Base-by-base conservation (phyloP, 805 yeast genomes). In the Candida chauliodis region DNA sequence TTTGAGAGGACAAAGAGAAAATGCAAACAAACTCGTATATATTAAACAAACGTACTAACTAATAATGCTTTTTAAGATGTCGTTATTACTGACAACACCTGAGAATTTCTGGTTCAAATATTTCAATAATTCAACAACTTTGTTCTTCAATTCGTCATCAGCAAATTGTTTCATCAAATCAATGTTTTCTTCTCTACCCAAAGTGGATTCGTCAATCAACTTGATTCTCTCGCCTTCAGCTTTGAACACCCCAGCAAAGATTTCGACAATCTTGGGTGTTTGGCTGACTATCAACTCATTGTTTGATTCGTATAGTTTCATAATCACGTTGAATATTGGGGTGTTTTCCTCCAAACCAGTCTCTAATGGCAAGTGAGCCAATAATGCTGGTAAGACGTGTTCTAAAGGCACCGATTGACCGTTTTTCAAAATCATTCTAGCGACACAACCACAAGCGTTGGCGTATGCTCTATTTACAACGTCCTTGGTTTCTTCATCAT, bases 391-490 rank as follows among this genome's bases (percentile, higher is more conserved):
- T 30, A 91, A 77, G 40, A 79, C 89, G 43, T 75, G 79, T 45
- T 61, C 66, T 48, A 88, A 63, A 43, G 97, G 97, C 49, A 90
- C 79, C 25, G 83, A 75, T 26, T 63, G 66, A 52, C 78, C 79
- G 59, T 84, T 76, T 57, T 83, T 81, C 59, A 86, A 68, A 10
- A 85, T 76, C 85, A 93, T 74, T 65, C 99, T 80, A 13, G 96
- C 90, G 41, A 90, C 95, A 75, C 98, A 93, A 30, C 99, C 99
- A 61, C 93, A 84, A 4, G 96, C 96, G 61, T 93, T 93, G 43
- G 98, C 96, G 50, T 78, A 79, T 5, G 95, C 79, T 68, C 95
- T 76, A 65, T 82, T 81, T 51, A 86, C 76, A 43, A 79, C 83
- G 48, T 88, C 95, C 53, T 75, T 76, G 23, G 86, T 73, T 59